Evolutionary conservation across 495 filamentous ascomycete species (phyloP).

Genomic region (Podospora tetraspora): DNA sequence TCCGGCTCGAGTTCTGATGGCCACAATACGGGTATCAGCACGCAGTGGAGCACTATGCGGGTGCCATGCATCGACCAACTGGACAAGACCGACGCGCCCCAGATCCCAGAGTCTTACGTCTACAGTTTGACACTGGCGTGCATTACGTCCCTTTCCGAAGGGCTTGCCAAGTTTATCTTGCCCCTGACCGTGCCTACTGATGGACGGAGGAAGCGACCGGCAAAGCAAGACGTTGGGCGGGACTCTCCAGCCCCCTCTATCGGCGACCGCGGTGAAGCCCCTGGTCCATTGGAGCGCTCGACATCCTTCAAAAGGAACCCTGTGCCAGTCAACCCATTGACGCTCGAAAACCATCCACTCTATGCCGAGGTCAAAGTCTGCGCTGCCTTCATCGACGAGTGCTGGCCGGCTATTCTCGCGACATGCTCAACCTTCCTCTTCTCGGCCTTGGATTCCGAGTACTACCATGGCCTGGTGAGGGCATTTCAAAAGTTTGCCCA

Average conservation of each 20-base stretch:
- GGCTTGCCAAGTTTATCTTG: conserved; percentile 85
- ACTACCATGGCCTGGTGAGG: conserved; percentile 86
- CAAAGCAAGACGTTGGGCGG: conserved; percentile 40
- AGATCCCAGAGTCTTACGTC: conserved; percentile 84
- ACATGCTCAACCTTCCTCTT: conserved; percentile 92
- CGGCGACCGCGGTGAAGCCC: conserved; percentile 28
- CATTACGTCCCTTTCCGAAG: conserved; percentile 81
- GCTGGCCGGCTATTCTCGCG: conserved; percentile 93
- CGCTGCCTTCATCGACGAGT: conserved; percentile 77
- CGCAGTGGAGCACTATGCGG: conserved; percentile 81
- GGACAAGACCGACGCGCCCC: conserved; percentile 82
- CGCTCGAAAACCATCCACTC: conserved; percentile 63
- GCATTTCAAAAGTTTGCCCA: conserved; percentile 95
- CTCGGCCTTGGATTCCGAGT: conserved; percentile 87
- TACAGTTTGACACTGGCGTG: conserved; percentile 87
- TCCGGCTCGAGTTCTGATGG: conserved; percentile 60
- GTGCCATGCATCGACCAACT: conserved; percentile 90
- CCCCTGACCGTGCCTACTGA: conserved; percentile 75
- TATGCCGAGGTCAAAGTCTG: conserved; percentile 66
- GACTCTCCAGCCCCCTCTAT: conserved; percentile 37
- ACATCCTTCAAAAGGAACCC: conserved; percentile 52
- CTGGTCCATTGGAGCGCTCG: conserved; percentile 38
- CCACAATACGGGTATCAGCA: conserved; percentile 71
- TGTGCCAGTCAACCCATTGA: conserved; percentile 75
- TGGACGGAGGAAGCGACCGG: conserved; percentile 44